Evolutionary conservation across 208 protist species (phyloP), one percentile per base, ranked within the genome.

Genomic region (Wallacemonas sp.): DNA sequence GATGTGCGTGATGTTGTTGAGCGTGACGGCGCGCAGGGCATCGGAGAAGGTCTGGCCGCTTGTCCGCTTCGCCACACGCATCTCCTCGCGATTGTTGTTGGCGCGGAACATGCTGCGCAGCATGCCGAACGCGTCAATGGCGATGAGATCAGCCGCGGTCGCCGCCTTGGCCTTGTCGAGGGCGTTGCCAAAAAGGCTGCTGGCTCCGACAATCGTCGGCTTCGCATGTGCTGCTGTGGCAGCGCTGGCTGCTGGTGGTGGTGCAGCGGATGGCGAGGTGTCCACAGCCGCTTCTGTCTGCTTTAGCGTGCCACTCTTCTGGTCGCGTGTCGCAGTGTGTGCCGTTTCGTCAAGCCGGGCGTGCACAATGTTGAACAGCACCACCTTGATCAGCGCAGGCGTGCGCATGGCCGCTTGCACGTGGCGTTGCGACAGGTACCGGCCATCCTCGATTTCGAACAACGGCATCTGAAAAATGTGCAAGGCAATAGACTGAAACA

Each of bases 381-480:
- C 47, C 1, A 55, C 47, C 47, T 55, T 55, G 9, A 55, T 32
- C 24, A 55, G 21, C 47, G 47, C 47, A 4, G 47, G 47, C 24
- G 47, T 55, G 8, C 47, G 47, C 24, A 55, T 5, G 24, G 47
- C 19, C 6, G 47, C 47, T 24, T 55, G 47, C 8, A 55, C 47
- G 26, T 55, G 47, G 6, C 17, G 47, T 24, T 55, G 47, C 9
- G 47, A 55, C 5, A 55, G 21, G 47, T 55, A 55, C 23, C 47
- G 47, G 8, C 47, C 47, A 29, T 55, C 47, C 48, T 67, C 57
- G 66, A 61, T 43, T 44, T 56, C 19, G 56, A 74, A 68, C 29
- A 80, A 30, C 9, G 67, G 55, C 1, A 80, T 17, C 55, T 91
- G 85, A 24, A 90, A 74, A 3, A 87, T 23, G 61, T 88, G 71